phyloP scores from a whole-genome alignment of 352 stramenopile species.

The Pythium folliculosum region DNA sequence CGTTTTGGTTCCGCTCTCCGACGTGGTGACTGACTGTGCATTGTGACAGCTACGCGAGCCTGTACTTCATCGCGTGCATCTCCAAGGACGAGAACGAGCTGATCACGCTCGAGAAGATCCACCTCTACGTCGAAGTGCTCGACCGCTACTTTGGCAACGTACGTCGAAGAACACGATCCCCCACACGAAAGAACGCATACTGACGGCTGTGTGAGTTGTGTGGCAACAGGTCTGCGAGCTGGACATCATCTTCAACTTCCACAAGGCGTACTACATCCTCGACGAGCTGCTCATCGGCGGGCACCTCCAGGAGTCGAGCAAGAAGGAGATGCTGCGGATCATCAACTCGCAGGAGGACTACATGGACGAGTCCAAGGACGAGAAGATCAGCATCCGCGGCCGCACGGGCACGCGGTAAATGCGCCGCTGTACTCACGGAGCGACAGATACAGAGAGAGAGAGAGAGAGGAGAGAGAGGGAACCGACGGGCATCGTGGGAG shows the following conservation, averaged over 20 bases:
- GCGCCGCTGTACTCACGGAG: neutral
- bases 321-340: slow-evolving; percentile 91
- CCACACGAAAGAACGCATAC: neutral
- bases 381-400: slow-evolving; percentile 59
- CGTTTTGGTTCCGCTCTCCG: too few relatives aligned
- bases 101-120: slow-evolving; percentile 97
- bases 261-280: slow-evolving; percentile 99
- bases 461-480: neutral
- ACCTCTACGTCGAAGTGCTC: slow-evolving; percentile 98
- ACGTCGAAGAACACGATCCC: slow-evolving; percentile 14
- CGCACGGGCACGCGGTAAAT: slow-evolving; percentile 64
- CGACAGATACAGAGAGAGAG: neutral
- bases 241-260: slow-evolving; percentile 99
- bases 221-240: slow-evolving; percentile 82
- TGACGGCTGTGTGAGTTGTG: neutral
- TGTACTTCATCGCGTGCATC: slow-evolving; percentile 98
- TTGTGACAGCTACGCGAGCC: slow-evolving; percentile 89
- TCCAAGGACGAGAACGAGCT: slow-evolving; percentile 97
- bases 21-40: neutral
- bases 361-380: slow-evolving; percentile 89
- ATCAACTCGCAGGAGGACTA: slow-evolving; percentile 90
- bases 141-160: slow-evolving; percentile 97
- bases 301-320: slow-evolving; percentile 96
- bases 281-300: slow-evolving; percentile 99
- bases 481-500: neutral